Evolutionary conservation across 257 asterid genomes (phyloP), one percentile per base, ranked within the genome.

Genomic region (Solanum dulcamara): DNA sequence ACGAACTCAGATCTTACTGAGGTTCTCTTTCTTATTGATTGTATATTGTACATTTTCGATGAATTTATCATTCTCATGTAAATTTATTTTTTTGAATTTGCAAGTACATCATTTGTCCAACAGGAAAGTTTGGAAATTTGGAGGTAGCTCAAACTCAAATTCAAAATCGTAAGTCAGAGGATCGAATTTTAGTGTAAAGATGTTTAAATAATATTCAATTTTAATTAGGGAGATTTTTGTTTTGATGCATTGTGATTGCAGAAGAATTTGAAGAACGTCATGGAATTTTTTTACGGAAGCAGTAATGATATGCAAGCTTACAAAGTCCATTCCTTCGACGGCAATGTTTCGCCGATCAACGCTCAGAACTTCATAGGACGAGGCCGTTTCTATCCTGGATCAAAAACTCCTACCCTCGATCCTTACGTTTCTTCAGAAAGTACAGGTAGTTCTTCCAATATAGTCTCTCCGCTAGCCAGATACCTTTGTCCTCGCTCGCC

Each of bases 341-440:
- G 90, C 86, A 81, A 37, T 83, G 71, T 85, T 50, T 80, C 92
- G 5, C 93, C 93, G 1, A 86, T 91, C 70, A 74, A 70, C 81
- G 32, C 83, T 74, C 89, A 72, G 18, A 90, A 86, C 77, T 44
- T 88, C 64, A 72, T 86, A 40, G 84, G 86, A 24, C 84, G 81
- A 55, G 90, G 91, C 83, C 92, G 88, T 48, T 84, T 83, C 62
- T 85, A 59, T 55, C 85, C 20, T 20, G 80, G 71, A 30, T 80
- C 83, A 33, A 74, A 44, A 35, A 80, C 81, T 87, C 70, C 90
- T 15, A 37, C 84, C 57, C 86, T 91, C 87, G 93, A 93, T 86
- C 96, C 96, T 3, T 93, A 90, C 87, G 90, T 91, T 60, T 92
- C 95, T 40, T 79, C 89, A 3, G 88, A 84, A 20, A 93, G 89